A percentile compares a stretch with the other conserved stretches of the same genome.
Conservation (phyloP, 768 basidiomycete genomes). For the Amylocystis lapponica region DNA sequence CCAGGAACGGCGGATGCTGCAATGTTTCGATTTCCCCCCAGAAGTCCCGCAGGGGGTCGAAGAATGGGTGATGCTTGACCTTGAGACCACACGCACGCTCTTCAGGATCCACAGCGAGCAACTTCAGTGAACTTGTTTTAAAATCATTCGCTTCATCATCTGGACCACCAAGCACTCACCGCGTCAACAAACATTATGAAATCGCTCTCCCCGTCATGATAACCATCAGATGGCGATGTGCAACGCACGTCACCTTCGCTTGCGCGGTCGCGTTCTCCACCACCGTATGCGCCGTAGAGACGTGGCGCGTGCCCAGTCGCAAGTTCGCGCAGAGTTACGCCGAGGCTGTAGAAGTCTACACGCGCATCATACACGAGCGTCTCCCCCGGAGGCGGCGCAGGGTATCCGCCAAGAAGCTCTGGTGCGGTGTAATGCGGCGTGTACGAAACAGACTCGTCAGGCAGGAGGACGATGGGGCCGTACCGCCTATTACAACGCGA, state of each 20-base stretch:
- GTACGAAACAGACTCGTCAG: constrained; percentile 12
- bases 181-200: constrained; percentile 1
- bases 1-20: constrained; percentile 5
- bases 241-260: too few relatives aligned
- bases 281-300: background rate
- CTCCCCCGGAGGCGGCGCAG: background rate
- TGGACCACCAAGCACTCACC: constrained; percentile 5
- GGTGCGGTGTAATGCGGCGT: constrained; percentile 14
- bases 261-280: constrained; percentile 9
- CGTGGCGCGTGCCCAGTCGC: constrained; percentile 4
- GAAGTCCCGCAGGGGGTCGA: constrained; percentile 3
- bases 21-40: constrained; percentile 10
- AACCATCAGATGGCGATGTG: too few relatives aligned
- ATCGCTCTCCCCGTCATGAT: background rate
- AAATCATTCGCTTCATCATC: too few relatives aligned
- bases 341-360: constrained; percentile 14
- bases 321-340: constrained; percentile 11
- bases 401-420: constrained; percentile 7
- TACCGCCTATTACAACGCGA: background rate
- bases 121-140: background rate
- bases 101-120: background rate
- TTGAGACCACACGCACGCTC: constrained; percentile 5
- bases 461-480: constrained; percentile 6
- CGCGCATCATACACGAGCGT: constrained; percentile 13
- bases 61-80: constrained; percentile 6